Percentiles rank a stretch among this genome's conserved stretches.
Conservation (phyloP, 1,139 yeast genomes). For the Meyerozyma athensensis region DNA sequence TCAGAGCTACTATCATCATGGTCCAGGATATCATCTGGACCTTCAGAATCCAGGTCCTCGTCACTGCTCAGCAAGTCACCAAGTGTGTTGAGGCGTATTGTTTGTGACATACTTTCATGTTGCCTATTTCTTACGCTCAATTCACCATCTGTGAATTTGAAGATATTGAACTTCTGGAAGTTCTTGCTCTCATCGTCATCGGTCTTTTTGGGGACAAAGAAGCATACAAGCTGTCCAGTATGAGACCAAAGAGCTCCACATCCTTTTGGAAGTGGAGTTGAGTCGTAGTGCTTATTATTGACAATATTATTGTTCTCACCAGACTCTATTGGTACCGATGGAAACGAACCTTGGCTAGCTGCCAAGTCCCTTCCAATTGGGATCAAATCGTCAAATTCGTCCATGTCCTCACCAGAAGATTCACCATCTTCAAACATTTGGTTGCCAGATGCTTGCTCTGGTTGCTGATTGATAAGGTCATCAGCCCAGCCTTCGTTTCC, state of each 20-base stretch:
- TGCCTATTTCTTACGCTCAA: constrained; percentile 21
- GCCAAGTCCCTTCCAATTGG: constrained; percentile 12
- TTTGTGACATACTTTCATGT: constrained; percentile 10
- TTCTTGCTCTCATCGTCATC: constrained; percentile 24
- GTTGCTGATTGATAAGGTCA: constrained; percentile 38
- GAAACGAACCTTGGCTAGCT: neutral
- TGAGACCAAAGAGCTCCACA: constrained; percentile 91
- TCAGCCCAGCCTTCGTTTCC: constrained; percentile 46
- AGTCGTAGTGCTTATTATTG: constrained; percentile 44
- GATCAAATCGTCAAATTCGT: constrained; percentile 30
- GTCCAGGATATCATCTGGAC: constrained; percentile 8
- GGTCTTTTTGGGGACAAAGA: constrained; percentile 59
- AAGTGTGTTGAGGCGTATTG: constrained; percentile 10
- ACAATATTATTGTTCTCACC: neutral
- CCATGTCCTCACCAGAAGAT: constrained; percentile 31
- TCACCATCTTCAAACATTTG: constrained; percentile 17
- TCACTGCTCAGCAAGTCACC: constrained; percentile 6
- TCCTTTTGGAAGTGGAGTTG: constrained; percentile 88
- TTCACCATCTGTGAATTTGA: constrained; percentile 39
- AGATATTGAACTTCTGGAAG: constrained; percentile 30
- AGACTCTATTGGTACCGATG: neutral
- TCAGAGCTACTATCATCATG: constrained; percentile 11
- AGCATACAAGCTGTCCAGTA: constrained; percentile 75
- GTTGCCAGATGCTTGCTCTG: constrained; percentile 22
- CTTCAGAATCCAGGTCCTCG: constrained; percentile 12